A percentile compares a stretch with the other conserved stretches of the same genome.
Conservation (phyloP, 164 flowering plant species). For the Macadamia integrifolia region DNA sequence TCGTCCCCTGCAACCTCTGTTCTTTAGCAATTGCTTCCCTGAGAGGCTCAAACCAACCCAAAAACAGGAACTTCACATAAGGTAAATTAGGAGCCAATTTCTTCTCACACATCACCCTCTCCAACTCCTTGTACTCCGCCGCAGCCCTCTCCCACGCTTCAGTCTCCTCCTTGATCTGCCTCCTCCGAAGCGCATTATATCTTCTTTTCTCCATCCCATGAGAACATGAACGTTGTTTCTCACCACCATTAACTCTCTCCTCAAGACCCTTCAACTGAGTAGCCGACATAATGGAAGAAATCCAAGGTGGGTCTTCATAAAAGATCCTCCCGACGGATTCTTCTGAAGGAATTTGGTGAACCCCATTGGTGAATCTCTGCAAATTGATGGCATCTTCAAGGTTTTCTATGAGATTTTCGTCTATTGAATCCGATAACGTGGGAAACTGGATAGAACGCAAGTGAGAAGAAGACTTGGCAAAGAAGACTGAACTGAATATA, state of each 20-base stretch:
- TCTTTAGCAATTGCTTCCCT: slow-evolving; percentile 60
- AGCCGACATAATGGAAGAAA: slow-evolving; percentile 28
- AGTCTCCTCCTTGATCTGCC: slow-evolving; percentile 82
- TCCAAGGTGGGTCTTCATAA: slow-evolving; percentile 73
- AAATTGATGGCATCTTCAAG: slow-evolving; percentile 24
- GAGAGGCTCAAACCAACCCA: slow-evolving; percentile 93
- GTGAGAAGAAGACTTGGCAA: slow-evolving; percentile 10
- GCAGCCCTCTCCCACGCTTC: slow-evolving; percentile 84
- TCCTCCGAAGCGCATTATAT: slow-evolving; percentile 51
- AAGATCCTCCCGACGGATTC: slow-evolving; percentile 36
- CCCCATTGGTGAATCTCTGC: slow-evolving; percentile 10
- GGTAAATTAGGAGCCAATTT: slow-evolving; percentile 85
- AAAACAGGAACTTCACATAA: slow-evolving; percentile 53
- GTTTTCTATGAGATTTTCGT: slow-evolving; percentile 22
- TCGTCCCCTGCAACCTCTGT: slow-evolving; percentile 42
- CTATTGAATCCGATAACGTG: slow-evolving; percentile 31
- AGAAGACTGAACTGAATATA: slow-evolving; percentile 9
- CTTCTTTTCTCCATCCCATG: slow-evolving; percentile 40
- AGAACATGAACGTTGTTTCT: slow-evolving; percentile 29
- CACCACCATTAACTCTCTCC: neutral
- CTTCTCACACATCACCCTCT: slow-evolving; percentile 75
- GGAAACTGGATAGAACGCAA: slow-evolving; percentile 25
- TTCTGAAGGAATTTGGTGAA: slow-evolving; percentile 4
- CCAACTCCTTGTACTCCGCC: slow-evolving; percentile 67
- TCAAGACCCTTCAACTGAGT: slow-evolving; percentile 22